phyloP scores from a whole-genome alignment of 2,329 filamentous ascomycete genomes.

The Acrocalymma vagum region DNA sequence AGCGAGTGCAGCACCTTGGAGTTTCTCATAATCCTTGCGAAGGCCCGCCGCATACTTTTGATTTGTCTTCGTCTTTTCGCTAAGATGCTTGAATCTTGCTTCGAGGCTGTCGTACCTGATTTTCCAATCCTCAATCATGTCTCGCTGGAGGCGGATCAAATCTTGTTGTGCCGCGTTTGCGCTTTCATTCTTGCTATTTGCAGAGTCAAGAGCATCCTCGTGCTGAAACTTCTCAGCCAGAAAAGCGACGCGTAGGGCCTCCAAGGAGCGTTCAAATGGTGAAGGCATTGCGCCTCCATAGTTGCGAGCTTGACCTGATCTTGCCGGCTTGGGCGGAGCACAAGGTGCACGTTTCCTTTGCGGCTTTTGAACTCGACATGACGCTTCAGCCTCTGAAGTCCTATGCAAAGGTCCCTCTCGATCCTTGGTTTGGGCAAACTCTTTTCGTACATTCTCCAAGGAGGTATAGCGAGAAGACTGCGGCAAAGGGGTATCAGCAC shows the following conservation, averaged over 20 bases:
- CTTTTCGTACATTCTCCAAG: no score
- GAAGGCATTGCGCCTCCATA: background rate
- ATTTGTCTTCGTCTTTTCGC: conserved; percentile 23
- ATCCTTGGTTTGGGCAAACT: conserved; percentile 5
- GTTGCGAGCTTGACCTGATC: background rate
- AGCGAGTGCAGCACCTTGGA: conserved; percentile 17
- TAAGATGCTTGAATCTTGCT: conserved; percentile 10
- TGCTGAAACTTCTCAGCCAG: conserved; percentile 16
- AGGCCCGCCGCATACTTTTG: conserved; percentile 37
- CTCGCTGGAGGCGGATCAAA: conserved; percentile 11
- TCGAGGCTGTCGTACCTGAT: conserved; percentile 9
- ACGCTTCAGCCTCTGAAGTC: no score
- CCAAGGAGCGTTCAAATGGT: conserved; percentile 12
- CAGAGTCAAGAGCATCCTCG: no score
- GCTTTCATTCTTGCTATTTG: background rate
- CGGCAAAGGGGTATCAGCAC: no score
- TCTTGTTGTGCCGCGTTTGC: conserved; percentile 13
- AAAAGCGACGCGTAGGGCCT: conserved; percentile 15
- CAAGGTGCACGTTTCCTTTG: conserved; percentile 9
- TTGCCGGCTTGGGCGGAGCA: background rate
- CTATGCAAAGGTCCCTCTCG: no score
- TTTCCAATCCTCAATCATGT: conserved; percentile 17
- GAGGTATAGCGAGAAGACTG: no score
- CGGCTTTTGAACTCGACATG: conserved; percentile 16
- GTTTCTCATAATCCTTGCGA: conserved; percentile 34